Evolutionary conservation across 2,329 filamentous ascomycete species (phyloP).

Genomic region (Ophiostoma quercus): DNA sequence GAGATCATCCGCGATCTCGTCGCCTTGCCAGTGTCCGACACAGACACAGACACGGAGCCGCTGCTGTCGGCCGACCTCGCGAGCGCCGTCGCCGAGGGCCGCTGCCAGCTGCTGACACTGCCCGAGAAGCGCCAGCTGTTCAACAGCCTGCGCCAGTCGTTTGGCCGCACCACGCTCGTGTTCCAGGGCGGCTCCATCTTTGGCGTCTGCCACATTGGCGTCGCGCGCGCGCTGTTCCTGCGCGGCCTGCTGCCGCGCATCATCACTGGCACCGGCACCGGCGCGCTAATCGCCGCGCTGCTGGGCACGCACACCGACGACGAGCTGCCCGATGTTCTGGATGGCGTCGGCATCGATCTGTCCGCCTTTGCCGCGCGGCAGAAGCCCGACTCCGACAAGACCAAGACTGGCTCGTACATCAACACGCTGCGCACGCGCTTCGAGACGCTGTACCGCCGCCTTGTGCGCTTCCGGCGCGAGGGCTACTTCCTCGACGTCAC

Average conservation of each 20-base stretch:
- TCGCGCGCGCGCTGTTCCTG: constrained; percentile 80
- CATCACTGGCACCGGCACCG: constrained; percentile 85
- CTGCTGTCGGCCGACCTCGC: constrained; percentile 24
- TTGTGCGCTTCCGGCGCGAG: constrained; percentile 64
- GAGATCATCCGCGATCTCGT: constrained; percentile 74
- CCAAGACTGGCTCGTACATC: not conserved
- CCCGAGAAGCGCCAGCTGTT: constrained; percentile 69
- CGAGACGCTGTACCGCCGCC: constrained; percentile 60
- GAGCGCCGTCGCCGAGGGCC: constrained; percentile 24
- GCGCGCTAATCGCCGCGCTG: constrained; percentile 81
- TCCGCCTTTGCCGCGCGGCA: constrained; percentile 60
- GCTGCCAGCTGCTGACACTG: constrained; percentile 20
- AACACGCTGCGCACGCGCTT: constrained; percentile 29
- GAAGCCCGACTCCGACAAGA: not conserved
- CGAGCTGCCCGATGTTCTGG: constrained; percentile 71
- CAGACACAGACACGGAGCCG: not conserved
- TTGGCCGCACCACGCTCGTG: constrained; percentile 79
- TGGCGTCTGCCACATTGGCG: constrained; percentile 81
- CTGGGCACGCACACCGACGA: constrained; percentile 84
- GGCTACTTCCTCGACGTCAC: constrained; percentile 80
- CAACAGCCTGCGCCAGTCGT: constrained; percentile 80
- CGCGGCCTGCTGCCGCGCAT: constrained; percentile 79
- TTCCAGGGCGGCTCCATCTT: constrained; percentile 89
- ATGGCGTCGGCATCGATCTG: constrained; percentile 75
- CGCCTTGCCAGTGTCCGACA: constrained; percentile 48